Conservation (phyloP, 75 land plant species). For the Adiantum capillusveneris region DNA sequence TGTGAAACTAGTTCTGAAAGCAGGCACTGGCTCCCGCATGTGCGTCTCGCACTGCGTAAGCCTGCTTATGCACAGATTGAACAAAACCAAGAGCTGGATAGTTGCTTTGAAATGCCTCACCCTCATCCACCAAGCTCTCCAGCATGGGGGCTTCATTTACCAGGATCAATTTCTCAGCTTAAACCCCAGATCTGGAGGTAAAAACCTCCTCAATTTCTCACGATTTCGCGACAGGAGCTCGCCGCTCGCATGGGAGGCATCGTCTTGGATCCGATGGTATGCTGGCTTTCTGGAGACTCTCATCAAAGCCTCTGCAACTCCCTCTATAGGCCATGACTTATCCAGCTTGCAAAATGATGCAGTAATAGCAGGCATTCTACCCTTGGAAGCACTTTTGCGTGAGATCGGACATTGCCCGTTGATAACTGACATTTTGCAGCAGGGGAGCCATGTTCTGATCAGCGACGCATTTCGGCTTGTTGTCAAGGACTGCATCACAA, state of each 20-base stretch:
- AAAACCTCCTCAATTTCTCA: slow-evolving; percentile 58
- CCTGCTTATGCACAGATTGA: slow-evolving; percentile 48
- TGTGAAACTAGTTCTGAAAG: neutral
- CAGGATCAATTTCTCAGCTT: slow-evolving; percentile 43
- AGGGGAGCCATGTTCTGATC: no score
- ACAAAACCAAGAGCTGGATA: slow-evolving; percentile 30
- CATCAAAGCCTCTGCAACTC: no score
- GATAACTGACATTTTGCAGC: no score
- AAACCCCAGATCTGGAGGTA: slow-evolving; percentile 29
- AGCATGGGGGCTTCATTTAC: slow-evolving; percentile 38
- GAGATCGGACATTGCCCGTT: no score
- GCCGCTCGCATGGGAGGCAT: slow-evolving; percentile 73
- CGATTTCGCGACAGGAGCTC: slow-evolving; percentile 59
- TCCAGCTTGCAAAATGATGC: no score
- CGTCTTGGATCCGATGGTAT: slow-evolving; percentile 79
- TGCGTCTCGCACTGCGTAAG: slow-evolving; percentile 36
- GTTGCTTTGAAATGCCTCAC: slow-evolving; percentile 60
- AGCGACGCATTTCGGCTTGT: no score
- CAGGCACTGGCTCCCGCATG: slow-evolving; percentile 37
- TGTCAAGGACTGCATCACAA: no score
- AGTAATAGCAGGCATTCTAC: no score
- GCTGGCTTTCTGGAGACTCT: slow-evolving; percentile 53
- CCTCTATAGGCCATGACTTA: no score
- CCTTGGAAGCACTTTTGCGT: no score
- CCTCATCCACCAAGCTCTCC: slow-evolving; percentile 32